These are phyloP conservation scores for Nakazawaea sp. DNA, from an alignment of 805 yeast species.

Conservation along the genomic window DNA sequence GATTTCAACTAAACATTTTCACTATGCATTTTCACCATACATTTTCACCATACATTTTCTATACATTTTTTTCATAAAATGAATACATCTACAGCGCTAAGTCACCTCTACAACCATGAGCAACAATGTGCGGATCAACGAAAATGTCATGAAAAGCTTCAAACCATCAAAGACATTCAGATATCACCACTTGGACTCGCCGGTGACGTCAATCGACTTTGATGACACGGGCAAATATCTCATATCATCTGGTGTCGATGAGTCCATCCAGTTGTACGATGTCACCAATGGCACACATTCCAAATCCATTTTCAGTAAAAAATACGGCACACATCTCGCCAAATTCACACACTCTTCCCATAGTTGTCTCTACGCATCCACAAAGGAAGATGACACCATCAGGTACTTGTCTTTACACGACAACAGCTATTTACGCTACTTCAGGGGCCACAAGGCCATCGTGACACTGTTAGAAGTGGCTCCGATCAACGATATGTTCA, in stretches of 20 bases:
- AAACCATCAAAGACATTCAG: slow-evolving; percentile 32
- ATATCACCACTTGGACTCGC: slow-evolving; percentile 37
- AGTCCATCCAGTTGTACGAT: slow-evolving; percentile 80
- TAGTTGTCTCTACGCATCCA: slow-evolving; percentile 72
- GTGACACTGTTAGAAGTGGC: slow-evolving; percentile 70
- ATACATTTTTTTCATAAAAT: too few species aligned
- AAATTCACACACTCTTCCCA: slow-evolving; percentile 70
- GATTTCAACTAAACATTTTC: too few species aligned
- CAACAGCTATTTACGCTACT: slow-evolving; percentile 77
- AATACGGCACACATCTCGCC: slow-evolving; percentile 88
- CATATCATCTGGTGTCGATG: slow-evolving; percentile 73
- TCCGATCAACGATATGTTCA: slow-evolving; percentile 58
- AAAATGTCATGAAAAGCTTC: slow-evolving; percentile 15
- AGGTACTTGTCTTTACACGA: slow-evolving; percentile 72
- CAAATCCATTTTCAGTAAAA: slow-evolving; percentile 72
- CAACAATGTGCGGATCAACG: slow-evolving; percentile 12
- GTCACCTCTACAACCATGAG: too few species aligned
- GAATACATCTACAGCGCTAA: too few species aligned
- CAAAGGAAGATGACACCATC: slow-evolving; percentile 69
- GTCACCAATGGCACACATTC: slow-evolving; percentile 56
- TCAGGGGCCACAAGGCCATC: slow-evolving; percentile 76
- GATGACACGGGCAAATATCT: slow-evolving; percentile 80
- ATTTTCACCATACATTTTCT: too few species aligned
- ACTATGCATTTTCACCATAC: too few species aligned
- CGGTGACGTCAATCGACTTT: slow-evolving; percentile 66